Percentiles rank a stretch among this genome's conserved stretches.
phyloP scores from a whole-genome alignment of 495 filamentous ascomycete species.

The Penicillium goetzii region DNA sequence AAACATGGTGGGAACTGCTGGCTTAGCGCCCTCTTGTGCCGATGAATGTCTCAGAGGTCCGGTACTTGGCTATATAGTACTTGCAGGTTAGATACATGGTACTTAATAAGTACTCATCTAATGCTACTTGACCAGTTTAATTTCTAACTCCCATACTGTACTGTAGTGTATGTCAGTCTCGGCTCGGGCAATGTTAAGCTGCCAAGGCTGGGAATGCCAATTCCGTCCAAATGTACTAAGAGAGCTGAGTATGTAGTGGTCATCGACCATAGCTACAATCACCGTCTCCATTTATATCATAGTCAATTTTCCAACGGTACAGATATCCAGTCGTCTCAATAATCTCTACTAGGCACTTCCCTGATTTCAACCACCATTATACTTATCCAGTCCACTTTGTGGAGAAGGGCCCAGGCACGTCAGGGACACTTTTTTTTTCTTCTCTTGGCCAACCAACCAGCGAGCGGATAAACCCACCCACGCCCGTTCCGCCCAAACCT shows the following conservation, averaged over 20 bases:
- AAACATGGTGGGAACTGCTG: background rate
- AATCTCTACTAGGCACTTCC: background rate
- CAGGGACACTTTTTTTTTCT: slow-evolving; percentile 4
- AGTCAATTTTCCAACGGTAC: background rate
- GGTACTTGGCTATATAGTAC: background rate
- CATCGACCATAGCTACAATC: slow-evolving; percentile 1
- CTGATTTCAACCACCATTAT: background rate
- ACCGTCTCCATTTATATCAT: background rate
- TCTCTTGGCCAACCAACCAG: background rate
- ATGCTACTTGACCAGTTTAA: background rate
- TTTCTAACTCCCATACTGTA: background rate
- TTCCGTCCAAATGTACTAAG: slow-evolving; percentile 16
- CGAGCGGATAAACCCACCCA: background rate
- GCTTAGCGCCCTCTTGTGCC: background rate
- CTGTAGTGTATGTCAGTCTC: background rate
- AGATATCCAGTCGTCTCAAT: background rate
- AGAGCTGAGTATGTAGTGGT: background rate
- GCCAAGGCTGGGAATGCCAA: slow-evolving; percentile 20
- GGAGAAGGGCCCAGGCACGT: slow-evolving; percentile 10
- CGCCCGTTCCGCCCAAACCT: background rate
- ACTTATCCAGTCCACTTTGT: background rate
- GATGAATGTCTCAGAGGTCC: background rate
- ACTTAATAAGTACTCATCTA: background rate
- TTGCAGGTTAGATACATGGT: no score
- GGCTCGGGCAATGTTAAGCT: background rate